A percentile compares a stretch with the other conserved stretches of the same genome.
Evolutionary conservation across 148 eudicot species (phyloP).

Genomic region (Rhododendron ferrugineum): DNA sequence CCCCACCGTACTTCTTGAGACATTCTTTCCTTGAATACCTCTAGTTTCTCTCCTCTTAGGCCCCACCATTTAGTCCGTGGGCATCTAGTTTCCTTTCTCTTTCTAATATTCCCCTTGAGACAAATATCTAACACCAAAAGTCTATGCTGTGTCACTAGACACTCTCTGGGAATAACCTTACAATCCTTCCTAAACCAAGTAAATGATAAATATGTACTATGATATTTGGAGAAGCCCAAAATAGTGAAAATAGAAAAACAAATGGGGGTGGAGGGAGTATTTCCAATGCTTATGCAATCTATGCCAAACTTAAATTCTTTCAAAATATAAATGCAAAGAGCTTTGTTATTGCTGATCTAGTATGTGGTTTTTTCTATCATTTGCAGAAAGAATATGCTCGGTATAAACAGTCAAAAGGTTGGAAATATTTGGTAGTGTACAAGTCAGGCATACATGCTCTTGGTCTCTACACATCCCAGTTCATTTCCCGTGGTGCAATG

Average conservation of each 20-base stretch:
- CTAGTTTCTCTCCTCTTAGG: too few relatives aligned
- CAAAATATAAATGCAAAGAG: not conserved
- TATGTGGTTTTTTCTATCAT: conserved; percentile 4
- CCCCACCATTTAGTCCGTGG: too few relatives aligned
- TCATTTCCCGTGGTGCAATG: conserved; percentile 66
- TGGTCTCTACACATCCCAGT: conserved; percentile 74
- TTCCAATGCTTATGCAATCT: not conserved
- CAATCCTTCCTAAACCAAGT: not conserved
- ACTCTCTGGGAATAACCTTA: too few relatives aligned
- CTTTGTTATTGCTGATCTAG: conserved; percentile 6
- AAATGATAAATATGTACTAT: not conserved
- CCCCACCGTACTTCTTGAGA: too few relatives aligned
- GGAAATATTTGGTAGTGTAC: conserved; percentile 72
- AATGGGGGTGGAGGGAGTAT: not conserved
- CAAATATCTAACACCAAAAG: too few relatives aligned
- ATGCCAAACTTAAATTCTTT: not conserved
- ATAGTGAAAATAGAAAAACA: not conserved
- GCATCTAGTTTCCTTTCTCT: too few relatives aligned
- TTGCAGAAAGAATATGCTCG: conserved; percentile 71
- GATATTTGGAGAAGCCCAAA: not conserved
- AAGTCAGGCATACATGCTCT: conserved; percentile 82
- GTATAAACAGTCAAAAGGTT: conserved; percentile 56
- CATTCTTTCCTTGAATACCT: too few relatives aligned
- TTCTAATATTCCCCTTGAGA: too few relatives aligned
- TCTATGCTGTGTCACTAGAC: too few relatives aligned